A percentile compares a stretch with the other conserved stretches of the same genome.
Evolutionary conservation across 78 protist genomes (phyloP).

Genomic region (Dictyostelium discoideum): DNA sequence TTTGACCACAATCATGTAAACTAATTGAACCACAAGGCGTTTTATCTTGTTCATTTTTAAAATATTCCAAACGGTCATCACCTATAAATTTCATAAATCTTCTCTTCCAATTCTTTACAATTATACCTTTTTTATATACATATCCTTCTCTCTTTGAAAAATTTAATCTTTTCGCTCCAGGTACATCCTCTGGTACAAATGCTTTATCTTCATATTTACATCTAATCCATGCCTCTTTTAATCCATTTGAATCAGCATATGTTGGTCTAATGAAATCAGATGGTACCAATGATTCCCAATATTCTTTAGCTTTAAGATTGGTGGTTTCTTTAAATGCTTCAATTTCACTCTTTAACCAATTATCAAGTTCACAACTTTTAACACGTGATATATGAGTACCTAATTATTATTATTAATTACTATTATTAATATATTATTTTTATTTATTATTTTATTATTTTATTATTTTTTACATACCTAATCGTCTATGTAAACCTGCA

Average conservation of each 20-base stretch:
- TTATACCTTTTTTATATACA: slow-evolving; percentile 44
- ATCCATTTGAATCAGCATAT: slow-evolving; percentile 67
- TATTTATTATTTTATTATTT: no score
- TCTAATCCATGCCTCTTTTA: slow-evolving; percentile 73
- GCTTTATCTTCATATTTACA: slow-evolving; percentile 52
- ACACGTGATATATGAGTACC: slow-evolving; percentile 90
- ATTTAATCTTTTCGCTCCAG: slow-evolving; percentile 39
- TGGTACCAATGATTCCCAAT: slow-evolving; percentile 37
- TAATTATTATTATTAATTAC: neutral
- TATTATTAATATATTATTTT: neutral
- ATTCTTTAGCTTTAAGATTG: slow-evolving; percentile 24
- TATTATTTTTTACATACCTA: neutral
- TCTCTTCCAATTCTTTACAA: slow-evolving; percentile 65
- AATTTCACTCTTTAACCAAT: slow-evolving; percentile 62
- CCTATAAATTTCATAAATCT: slow-evolving; percentile 27
- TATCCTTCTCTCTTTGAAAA: slow-evolving; percentile 50
- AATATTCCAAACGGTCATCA: neutral
- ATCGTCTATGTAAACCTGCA: slow-evolving; percentile 85
- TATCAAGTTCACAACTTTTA: slow-evolving; percentile 63
- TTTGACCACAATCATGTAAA: slow-evolving; percentile 35
- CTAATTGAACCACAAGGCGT: slow-evolving; percentile 3
- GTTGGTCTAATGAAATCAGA: slow-evolving; percentile 35
- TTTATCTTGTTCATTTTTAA: slow-evolving; percentile 9
- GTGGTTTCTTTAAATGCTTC: slow-evolving; percentile 25
- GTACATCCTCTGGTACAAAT: slow-evolving; percentile 40